A percentile compares a stretch with the other conserved stretches of the same genome.
Conservation (phyloP, 2,329 filamentous ascomycete genomes). For the Hortaea werneckii region DNA sequence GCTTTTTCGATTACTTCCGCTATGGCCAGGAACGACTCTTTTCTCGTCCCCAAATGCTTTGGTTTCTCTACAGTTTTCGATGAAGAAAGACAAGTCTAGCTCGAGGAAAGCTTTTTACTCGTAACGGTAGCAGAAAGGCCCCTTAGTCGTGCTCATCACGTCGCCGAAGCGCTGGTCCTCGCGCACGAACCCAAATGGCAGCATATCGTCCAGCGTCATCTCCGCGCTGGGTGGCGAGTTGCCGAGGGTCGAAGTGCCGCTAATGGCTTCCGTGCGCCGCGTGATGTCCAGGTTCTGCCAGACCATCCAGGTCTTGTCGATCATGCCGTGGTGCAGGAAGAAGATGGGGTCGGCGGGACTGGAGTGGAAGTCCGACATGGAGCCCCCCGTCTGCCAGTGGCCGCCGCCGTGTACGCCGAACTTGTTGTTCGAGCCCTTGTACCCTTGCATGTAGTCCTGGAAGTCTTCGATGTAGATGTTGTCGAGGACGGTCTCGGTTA, state of each 20-base stretch:
- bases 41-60: too few species aligned
- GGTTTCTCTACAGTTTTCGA: too few species aligned
- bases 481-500: constrained; percentile 17
- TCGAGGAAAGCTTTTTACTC: too few species aligned
- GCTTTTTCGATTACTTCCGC: too few species aligned
- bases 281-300: constrained; percentile 40
- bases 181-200: constrained; percentile 26
- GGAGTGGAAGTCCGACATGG: constrained; percentile 34
- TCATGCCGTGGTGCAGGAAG: constrained; percentile 40
- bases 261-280: constrained; percentile 30
- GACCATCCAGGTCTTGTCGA: constrained; percentile 39
- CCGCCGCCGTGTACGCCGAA: constrained; percentile 36
- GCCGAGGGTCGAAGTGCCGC: constrained; percentile 36
- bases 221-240: constrained; percentile 34
- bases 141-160: constrained; percentile 23
- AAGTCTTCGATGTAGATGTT: constrained; percentile 18
- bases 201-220: constrained; percentile 34
- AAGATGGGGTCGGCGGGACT: constrained; percentile 40
- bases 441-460: constrained; percentile 21
- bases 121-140: constrained; percentile 25
- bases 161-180: constrained; percentile 16
- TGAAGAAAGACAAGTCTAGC: too few species aligned
- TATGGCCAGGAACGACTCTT: too few species aligned
- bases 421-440: constrained; percentile 17
- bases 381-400: constrained; percentile 39